phyloP scores from a whole-genome alignment of 2,329 filamentous ascomycete genomes.

The Cryphonectria carpinicola region DNA sequence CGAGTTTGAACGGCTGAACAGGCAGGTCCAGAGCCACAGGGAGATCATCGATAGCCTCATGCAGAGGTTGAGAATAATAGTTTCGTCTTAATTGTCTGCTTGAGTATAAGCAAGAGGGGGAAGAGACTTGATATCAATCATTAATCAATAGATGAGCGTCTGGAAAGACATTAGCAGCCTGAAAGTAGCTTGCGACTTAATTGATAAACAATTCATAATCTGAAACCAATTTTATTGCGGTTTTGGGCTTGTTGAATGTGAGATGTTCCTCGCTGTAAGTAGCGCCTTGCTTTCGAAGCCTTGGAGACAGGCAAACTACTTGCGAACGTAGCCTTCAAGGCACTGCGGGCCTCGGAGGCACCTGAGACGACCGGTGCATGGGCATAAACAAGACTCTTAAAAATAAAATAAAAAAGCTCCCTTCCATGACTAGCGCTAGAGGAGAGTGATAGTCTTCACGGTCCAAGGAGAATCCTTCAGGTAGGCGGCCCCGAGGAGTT shows the following conservation, averaged over 20 bases:
- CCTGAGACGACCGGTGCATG: not conserved
- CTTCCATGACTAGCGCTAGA: not conserved
- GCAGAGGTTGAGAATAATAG: constrained; percentile 8
- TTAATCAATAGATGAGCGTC: not conserved
- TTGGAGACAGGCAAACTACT: too few relatives aligned
- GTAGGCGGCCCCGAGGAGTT: not conserved
- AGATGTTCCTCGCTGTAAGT: too few relatives aligned
- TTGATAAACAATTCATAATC: not conserved
- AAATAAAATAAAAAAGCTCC: too few relatives aligned
- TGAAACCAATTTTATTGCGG: not conserved
- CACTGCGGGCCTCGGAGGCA: too few relatives aligned
- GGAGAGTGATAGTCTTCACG: not conserved
- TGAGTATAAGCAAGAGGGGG: not conserved
- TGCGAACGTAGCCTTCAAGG: too few relatives aligned
- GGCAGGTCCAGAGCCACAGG: constrained; percentile 8
- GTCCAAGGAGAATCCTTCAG: not conserved
- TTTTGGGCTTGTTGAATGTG: too few relatives aligned
- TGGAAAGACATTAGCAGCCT: too few relatives aligned
- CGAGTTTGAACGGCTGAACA: constrained; percentile 7
- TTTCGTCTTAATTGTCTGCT: constrained; percentile 3
- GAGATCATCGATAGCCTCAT: constrained; percentile 9
- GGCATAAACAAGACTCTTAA: not conserved
- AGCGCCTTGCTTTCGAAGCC: too few relatives aligned
- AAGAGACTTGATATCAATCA: not conserved
- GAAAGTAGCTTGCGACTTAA: not conserved